Base-by-base conservation (phyloP, 2,329 filamentous ascomycete genomes). In the Didymella glomerata region DNA sequence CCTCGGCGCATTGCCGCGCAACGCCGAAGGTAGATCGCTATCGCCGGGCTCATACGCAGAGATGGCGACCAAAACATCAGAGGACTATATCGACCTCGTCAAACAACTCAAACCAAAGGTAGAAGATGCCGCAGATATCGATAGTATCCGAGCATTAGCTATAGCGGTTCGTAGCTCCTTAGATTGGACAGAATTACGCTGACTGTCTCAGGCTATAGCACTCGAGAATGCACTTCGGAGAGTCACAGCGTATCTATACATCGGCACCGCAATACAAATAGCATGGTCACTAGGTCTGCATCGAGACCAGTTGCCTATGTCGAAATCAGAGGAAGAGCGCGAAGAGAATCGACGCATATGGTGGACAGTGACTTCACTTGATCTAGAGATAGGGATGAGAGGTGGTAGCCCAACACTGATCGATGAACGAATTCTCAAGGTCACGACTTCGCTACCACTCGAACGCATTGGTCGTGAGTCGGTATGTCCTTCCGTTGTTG, bases 341-440 rank as follows among this genome's bases (percentile, higher is more conserved):
- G 73, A 77, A 36, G 73, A 73, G 34, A 71, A 75, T 48, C 69
- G 75, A 8, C 68, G 75, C 14, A 73, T 77, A 44, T 77, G 75
- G 75, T 77, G 74, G 74, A 76, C 75, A 9, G 49, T 77, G 10
- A 76, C 73, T 44, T 68, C 63, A 0, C 72, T 77, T 3, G 75
- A 77, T 38, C 69, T 74, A 48, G 75, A 77, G 40, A 65, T 76
- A 41, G 74, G 74, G 0, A 71, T 72, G n/a, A 64, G 74, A 63
- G 71, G 74, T 28, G 75, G 75, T 6, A 76, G 69, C 44, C 75
- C 75, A 4, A 70, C 65, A 10, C 53, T 76, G 10, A 70, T 77
- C 14, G 74, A 77, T 36, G 75, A 77, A 36, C 65, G 72, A 9
- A 66, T 68, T 20, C 62, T 75, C 4, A 71, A 68, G 28, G 68